These are phyloP conservation scores for Casuarina cunninghamiana DNA, from an alignment of 306 rosid genomes.

Conservation along the genomic window DNA sequence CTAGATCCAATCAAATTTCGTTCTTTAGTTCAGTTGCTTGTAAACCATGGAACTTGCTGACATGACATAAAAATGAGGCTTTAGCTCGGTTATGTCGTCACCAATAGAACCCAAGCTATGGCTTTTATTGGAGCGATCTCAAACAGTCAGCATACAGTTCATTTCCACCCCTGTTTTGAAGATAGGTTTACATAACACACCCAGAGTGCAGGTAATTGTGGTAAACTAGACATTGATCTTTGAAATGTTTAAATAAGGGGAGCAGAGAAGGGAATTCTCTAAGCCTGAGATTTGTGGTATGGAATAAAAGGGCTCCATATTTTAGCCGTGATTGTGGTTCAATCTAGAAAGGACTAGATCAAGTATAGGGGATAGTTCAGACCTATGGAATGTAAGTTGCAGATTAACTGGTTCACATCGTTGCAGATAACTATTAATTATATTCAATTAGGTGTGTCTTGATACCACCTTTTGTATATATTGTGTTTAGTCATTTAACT, in stretches of 20 bases:
- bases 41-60: too few species aligned
- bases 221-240: neutral
- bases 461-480: neutral
- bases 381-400: neutral
- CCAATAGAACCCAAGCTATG: too few species aligned
- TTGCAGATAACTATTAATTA: neutral
- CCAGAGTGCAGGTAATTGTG: too few species aligned
- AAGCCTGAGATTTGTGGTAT: neutral
- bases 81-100: too few species aligned
- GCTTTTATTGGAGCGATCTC: too few species aligned
- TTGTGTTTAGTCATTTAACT: neutral
- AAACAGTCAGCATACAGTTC: too few species aligned
- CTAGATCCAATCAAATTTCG: too few species aligned
- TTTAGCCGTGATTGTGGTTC: neutral
- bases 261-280: neutral
- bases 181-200: too few species aligned
- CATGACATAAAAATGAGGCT: too few species aligned
- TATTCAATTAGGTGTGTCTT: neutral
- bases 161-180: too few species aligned
- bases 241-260: too few species aligned
- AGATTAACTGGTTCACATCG: neutral
- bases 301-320: neutral
- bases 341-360: neutral
- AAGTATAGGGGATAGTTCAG: neutral
- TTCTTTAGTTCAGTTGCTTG: too few species aligned